Base-by-base conservation (phyloP, 768 basidiomycete species). In the Trametes punicea region DNA sequence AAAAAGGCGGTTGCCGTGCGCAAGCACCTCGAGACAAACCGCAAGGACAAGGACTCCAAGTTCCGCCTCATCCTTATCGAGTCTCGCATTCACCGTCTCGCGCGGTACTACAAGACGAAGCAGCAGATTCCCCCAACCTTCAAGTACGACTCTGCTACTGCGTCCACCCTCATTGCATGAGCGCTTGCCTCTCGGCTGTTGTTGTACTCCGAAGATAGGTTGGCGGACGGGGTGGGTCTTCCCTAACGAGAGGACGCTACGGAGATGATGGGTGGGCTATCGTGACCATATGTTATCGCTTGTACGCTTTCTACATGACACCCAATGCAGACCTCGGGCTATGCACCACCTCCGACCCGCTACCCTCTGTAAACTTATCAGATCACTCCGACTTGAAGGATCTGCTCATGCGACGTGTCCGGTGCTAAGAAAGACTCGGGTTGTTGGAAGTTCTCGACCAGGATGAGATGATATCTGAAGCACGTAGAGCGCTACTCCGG, bases 1-100 rank as follows among this genome's bases (percentile, higher is more conserved):
- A 98, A 98, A 87, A 99, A 98, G 87, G 96, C 96, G 74, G 94
- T 99, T 70, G 82, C 92, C 67, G 93, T 99, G 70, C 93, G 95
- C 77, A 98, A 98, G 82, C 96, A 98, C 77, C 84, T 99, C 66
- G 93, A 97, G 76, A 81, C 83, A 69, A 98, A 97, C 88, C 87
- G 96, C 73, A 96, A 95, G 75, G 96, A 99, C 84, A 96, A 93
- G 82, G 95, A 98, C 82, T 92, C 91, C 74, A 96, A 86, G 70
- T 86, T 85, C 81, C 92, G 95, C 73, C 87, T 98, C 69, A 98
- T 98, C 81, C 80, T 98, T 68, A 96, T 99, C 81, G 96, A 99
- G 83, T 96, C 93, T 65, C 85, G 96, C 67, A 98, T 99, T 75
- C 96, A 99, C 81, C 86, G 88, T 73, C 88, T 99, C 67, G 94